Percentiles rank a stretch among this genome's conserved stretches.
phyloP scores from a whole-genome alignment of 2,329 filamentous ascomycete genomes.

The Leptographium lundbergii region DNA sequence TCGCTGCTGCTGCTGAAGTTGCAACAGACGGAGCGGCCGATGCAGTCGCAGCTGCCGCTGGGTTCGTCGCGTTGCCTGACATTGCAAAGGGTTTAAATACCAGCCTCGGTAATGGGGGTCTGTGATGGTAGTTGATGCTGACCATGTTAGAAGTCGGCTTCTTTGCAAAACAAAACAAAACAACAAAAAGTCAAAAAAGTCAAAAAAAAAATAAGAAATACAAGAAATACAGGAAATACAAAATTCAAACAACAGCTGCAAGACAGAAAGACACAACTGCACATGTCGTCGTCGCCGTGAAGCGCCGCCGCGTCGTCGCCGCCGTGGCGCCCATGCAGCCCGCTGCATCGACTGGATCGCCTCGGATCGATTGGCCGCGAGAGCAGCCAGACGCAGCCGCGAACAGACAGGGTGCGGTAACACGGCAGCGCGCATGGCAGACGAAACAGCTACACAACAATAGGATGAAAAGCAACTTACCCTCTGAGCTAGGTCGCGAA shows the following conservation, averaged over 20 bases:
- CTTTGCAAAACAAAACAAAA: neutral
- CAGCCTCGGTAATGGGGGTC: slow-evolving; percentile 16
- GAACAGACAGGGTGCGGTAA: neutral
- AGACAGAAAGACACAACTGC: neutral
- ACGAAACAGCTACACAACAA: neutral
- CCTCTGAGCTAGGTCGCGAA: slow-evolving; percentile 2
- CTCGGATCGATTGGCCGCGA: neutral
- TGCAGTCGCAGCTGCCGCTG: slow-evolving; percentile 3
- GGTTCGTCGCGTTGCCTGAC: slow-evolving; percentile 15
- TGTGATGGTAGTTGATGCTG: slow-evolving; percentile 1
- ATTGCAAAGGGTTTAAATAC: slow-evolving; percentile 18
- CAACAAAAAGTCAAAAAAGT: neutral
- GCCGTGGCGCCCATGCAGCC: neutral
- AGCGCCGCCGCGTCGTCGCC: neutral
- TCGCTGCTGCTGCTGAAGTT: slow-evolving; percentile 5
- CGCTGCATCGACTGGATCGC: neutral
- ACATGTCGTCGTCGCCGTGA: neutral
- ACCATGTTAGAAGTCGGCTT: slow-evolving; percentile 16
- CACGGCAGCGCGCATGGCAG: neutral
- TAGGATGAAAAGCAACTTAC: slow-evolving; percentile 1
- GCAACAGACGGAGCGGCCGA: neutral
- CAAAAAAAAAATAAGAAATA: neutral
- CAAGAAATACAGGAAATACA: neutral
- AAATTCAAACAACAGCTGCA: neutral
- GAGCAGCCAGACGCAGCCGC: neutral